A percentile compares a stretch with the other conserved stretches of the same genome.
phyloP scores from a whole-genome alignment of 2,329 filamentous ascomycete genomes.

The Cladosporium velox region DNA sequence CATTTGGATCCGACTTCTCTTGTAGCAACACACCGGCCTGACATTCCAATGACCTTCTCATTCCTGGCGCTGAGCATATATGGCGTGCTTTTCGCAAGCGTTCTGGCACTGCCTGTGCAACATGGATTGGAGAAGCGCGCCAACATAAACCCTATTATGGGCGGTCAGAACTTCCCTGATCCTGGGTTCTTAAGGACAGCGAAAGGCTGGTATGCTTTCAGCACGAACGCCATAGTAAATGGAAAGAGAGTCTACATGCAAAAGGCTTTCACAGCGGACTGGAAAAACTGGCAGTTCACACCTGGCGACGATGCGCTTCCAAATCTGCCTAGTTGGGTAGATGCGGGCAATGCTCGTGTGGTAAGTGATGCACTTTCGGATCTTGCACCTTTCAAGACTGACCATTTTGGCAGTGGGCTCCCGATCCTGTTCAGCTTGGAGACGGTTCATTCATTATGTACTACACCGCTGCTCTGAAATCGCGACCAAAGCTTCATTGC shows the following conservation, averaged over 20 bases:
- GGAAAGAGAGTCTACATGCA: conserved; percentile 49
- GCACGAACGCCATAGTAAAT: conserved; percentile 45
- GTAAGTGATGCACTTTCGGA: conserved; percentile 32
- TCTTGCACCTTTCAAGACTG: background rate
- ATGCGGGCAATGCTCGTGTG: conserved; percentile 47
- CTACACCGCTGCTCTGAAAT: conserved; percentile 31
- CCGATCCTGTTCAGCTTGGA: conserved; percentile 54
- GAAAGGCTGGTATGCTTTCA: conserved; percentile 59
- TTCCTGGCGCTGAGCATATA: conserved; percentile 5
- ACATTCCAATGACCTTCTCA: conserved; percentile 2
- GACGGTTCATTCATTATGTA: conserved; percentile 35
- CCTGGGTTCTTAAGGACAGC: conserved; percentile 53
- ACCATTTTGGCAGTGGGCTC: conserved; percentile 51
- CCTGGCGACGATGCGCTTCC: conserved; percentile 55
- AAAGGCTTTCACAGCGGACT: conserved; percentile 52
- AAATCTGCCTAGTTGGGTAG: conserved; percentile 51
- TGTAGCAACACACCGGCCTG: background rate
- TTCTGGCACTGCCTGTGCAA: conserved; percentile 1
- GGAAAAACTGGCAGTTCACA: conserved; percentile 50
- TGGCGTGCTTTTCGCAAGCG: background rate
- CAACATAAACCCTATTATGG: conserved; percentile 24
- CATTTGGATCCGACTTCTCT: background rate
- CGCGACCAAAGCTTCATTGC: conserved; percentile 32
- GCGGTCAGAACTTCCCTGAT: conserved; percentile 53
- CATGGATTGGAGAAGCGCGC: conserved; percentile 4